Percentiles rank a stretch among this genome's conserved stretches.
These are phyloP conservation scores for Triticum urartu DNA, from an alignment of 176 grass and related monocot genomes.

Conservation along the genomic window DNA sequence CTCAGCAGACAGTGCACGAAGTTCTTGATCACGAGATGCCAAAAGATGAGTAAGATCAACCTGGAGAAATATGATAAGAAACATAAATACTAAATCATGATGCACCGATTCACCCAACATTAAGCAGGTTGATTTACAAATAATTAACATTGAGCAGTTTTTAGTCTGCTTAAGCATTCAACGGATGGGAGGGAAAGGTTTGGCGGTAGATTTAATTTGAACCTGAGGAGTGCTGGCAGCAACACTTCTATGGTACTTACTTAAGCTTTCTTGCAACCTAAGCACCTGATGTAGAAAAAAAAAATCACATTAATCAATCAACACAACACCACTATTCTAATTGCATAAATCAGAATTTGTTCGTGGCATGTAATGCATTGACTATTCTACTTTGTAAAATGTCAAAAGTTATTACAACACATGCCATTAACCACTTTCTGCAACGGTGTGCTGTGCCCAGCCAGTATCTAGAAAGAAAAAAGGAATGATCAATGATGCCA, in stretches of 20 bases:
- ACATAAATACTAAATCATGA: background rate
- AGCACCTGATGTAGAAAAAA: slow-evolving; percentile 57
- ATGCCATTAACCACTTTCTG: background rate
- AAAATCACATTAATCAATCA: background rate
- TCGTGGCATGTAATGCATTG: background rate
- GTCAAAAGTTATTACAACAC: background rate
- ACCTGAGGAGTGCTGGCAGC: slow-evolving; percentile 84
- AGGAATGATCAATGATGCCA: background rate
- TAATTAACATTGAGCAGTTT: background rate
- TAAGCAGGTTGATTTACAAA: background rate
- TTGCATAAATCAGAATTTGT: background rate
- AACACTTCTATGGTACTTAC: slow-evolving; percentile 91
- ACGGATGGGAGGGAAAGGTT: background rate
- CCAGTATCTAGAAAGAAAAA: background rate
- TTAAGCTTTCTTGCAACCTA: slow-evolving; percentile 94
- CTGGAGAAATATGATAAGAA: slow-evolving; percentile 40
- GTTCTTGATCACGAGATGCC: slow-evolving; percentile 96
- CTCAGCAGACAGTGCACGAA: slow-evolving; percentile 84
- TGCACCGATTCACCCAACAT: background rate
- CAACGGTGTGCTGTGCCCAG: background rate
- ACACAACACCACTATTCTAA: background rate
- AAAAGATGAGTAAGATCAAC: slow-evolving; percentile 95
- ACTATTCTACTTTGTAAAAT: background rate
- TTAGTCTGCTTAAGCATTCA: background rate
- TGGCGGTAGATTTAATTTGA: background rate